A percentile compares a stretch with the other conserved stretches of the same genome.
These are phyloP conservation scores for Leavenworthia alabamica DNA, from an alignment of 345 rosid species.

Conservation along the genomic window DNA sequence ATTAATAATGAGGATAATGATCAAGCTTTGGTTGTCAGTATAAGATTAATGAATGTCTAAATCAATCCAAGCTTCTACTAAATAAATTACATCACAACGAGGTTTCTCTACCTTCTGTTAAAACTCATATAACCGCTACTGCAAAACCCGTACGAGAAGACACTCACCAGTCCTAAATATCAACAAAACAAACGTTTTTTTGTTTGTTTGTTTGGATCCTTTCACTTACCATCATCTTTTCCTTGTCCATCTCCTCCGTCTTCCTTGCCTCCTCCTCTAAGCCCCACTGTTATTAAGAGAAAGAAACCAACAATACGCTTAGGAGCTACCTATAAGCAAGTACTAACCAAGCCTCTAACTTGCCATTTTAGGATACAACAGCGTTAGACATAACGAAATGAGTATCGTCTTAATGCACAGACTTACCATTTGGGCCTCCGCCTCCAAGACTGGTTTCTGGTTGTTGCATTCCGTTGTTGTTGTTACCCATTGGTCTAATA, in stretches of 20 bases:
- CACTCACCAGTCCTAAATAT: constrained; percentile 18
- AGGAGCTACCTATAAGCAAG: not conserved
- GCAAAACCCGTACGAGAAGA: constrained; percentile 11
- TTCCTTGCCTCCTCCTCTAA: constrained; percentile 26
- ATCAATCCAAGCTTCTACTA: constrained; percentile 18
- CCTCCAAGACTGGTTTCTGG: constrained; percentile 46
- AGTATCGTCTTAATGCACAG: not conserved
- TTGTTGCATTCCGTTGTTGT: constrained; percentile 37
- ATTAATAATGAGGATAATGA: too few relatives aligned
- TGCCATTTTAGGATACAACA: not conserved
- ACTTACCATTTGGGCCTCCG: constrained; percentile 15
- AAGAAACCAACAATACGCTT: not conserved
- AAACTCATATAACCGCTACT: constrained; percentile 12
- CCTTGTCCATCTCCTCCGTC: constrained; percentile 31
- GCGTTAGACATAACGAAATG: not conserved
- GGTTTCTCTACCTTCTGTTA: constrained; percentile 12
- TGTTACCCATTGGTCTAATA: constrained; percentile 56
- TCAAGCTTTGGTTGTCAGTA: not conserved
- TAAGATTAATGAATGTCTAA: constrained; percentile 1
- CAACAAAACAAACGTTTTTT: constrained; percentile 22
- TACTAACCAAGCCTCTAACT: not conserved
- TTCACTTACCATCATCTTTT: constrained; percentile 31
- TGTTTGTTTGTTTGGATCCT: not conserved
- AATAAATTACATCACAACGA: constrained; percentile 26
- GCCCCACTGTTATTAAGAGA: constrained; percentile 10